Evolutionary conservation across 352 stramenopile genomes (phyloP).

Genomic region (Pythium graminicola): DNA sequence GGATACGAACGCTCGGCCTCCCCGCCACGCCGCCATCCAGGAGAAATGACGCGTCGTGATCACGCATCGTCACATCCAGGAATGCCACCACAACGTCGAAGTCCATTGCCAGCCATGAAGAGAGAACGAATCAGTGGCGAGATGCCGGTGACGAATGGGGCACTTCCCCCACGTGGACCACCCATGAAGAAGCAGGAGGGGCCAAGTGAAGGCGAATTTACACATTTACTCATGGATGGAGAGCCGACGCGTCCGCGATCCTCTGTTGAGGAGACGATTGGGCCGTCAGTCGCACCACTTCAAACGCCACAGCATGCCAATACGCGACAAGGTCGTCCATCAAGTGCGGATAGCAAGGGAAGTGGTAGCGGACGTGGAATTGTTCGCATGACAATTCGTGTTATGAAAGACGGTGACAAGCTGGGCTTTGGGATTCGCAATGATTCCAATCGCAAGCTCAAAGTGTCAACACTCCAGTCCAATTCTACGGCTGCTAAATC

Average conservation of each 20-base stretch:
- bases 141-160: not conserved
- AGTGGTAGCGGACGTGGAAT: conserved; percentile 6
- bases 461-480: conserved; percentile 53
- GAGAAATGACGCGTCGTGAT: not conserved
- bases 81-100: not conserved
- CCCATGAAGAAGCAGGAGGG: not conserved
- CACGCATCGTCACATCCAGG: not conserved
- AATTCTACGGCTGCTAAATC: conserved; percentile 33
- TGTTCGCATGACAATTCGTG: conserved; percentile 30
- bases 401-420: conserved; percentile 46
- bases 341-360: conserved; percentile 5
- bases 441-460: conserved; percentile 40
- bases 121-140: not conserved
- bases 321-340: not conserved
- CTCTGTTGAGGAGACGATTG: not conserved
- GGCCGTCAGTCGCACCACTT: not conserved
- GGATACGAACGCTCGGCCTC: not conserved
- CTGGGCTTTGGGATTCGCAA: conserved; percentile 69
- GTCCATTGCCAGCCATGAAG: not conserved
- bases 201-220: conserved; percentile 1
- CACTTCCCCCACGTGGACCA: not conserved
- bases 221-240: conserved; percentile 4
- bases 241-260: not conserved
- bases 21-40: not conserved
- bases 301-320: too few species aligned